Base-by-base conservation (phyloP, 2,329 filamentous ascomycete genomes). In the Pestalotiopsis sp. region DNA sequence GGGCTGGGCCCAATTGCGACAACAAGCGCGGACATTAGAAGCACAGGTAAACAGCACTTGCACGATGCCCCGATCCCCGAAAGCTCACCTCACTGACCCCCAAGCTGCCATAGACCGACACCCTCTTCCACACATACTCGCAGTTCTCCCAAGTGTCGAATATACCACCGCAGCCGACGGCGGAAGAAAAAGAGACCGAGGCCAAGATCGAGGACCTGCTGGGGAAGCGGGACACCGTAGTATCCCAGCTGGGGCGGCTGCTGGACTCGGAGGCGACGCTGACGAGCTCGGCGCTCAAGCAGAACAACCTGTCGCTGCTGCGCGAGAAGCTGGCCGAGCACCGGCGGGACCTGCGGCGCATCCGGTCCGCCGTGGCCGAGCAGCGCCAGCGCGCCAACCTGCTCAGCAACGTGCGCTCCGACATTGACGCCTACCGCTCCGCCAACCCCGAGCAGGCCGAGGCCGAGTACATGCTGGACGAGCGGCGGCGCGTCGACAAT, bases 381-480 rank as follows among this genome's bases (percentile, higher is more conserved):
- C 90, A 93, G 63, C 92, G 96, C 76, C 91, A 97, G 81, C 91
- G 94, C 72, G 92, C 93, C 68, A 97, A 98, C 81, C 90, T 99
- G 39, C 90, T 99, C 68, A 92, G 91, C 66, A 96, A 94, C 77
- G 94, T 99, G 63, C 93, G 94, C 71, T 92, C 92, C 76, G 96
- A 99, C 80, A 98, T 98, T 80, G 89, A 94, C 80, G 91, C 94
- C 67, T 98, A 97, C 83, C 93, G 92, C 67, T 89, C 91, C 64
- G 90, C 89, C 68, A 96, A 97, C 78, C 93, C 94, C 9, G 92
- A 89, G 74, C 90, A 90, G 2, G 92, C 91, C 67, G 96, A 98
- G 83, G 94, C 94, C 61, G 95, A 99, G 70, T 99, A 98, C 84
- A 98, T 99, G 95, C 87, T 99, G 36, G 92, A 93, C 75, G 96